Base-by-base conservation (phyloP, 495 filamentous ascomycete species). In the Articulospora tetracladia region DNA sequence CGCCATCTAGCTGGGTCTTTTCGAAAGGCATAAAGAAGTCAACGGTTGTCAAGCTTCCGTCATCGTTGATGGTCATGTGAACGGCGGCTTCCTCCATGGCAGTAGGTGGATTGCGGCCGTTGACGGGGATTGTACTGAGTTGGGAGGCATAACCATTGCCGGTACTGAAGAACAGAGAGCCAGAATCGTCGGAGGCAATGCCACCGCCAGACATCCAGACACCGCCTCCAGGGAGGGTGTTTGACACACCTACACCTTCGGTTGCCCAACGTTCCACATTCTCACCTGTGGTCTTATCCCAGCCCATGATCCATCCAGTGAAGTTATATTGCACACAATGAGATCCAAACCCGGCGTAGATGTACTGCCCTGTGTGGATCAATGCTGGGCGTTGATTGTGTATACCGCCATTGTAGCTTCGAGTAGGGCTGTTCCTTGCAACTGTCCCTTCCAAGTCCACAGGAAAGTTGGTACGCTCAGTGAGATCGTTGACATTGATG, bases 321-420 rank as follows among this genome's bases (percentile, higher is more conserved):
- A 75, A 79, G 57, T 79, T 79, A 64, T 73, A 79, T 6, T 72
- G 62, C 22, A 76, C 77, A 55, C 77, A 79, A 60, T 78, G 76
- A 30, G 74, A 73, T 15, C 69, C 76, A 57, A 78, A 79, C 0
- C 68, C 75, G n/a, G 66, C 74, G 52, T 74, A 70, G 8, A 78
- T 64, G n/a, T 69, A 65, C 17, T 62, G 64, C 25, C 68, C 70
- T 0, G 70, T 59, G 25, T 71, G 60, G 1, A 63, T 57, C 46
- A 77, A 50, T 8, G 74, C 65, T 0, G 76, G 73, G 23, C 76
- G 67, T 64, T 79, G 76, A 19, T 76, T 65, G 28, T 76, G 64
- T 15, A 70, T 72, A 20, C 76, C 76, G 8, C 76, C 76, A 55
- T 76, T 62, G 55, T 76, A 78, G 39, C 73, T 76, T 62, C 57